phyloP scores from a whole-genome alignment of 2,329 filamentous ascomycete species.

The Aspergillus fischeri region DNA sequence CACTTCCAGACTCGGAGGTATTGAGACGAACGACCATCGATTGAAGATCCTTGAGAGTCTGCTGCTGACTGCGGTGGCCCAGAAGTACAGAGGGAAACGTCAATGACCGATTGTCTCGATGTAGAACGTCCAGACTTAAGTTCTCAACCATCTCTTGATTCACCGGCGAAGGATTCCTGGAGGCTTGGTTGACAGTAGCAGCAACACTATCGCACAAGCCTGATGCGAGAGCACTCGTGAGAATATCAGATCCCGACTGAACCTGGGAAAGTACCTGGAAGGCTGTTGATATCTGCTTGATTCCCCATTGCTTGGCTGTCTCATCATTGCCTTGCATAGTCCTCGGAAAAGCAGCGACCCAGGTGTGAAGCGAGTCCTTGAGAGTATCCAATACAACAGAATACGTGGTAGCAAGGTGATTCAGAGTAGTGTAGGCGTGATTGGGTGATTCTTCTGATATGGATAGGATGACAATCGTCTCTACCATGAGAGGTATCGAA shows the following conservation, averaged over 20 bases:
- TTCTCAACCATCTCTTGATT: constrained; percentile 13
- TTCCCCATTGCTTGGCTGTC: constrained; percentile 64
- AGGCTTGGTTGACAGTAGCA: constrained; percentile 40
- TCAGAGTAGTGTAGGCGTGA: constrained; percentile 44
- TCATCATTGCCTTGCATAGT: constrained; percentile 83
- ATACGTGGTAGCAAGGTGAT: constrained; percentile 61
- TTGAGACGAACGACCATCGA: constrained; percentile 55
- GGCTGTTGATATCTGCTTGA: constrained; percentile 72
- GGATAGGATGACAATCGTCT: constrained; percentile 71
- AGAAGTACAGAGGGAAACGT: constrained; percentile 61
- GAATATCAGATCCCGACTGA: constrained; percentile 44
- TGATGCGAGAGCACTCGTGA: constrained; percentile 32
- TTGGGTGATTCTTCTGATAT: constrained; percentile 44
- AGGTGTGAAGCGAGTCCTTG: constrained; percentile 70
- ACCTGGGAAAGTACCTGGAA: constrained; percentile 63
- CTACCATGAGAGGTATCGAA: constrained; percentile 67
- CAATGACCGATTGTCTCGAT: constrained; percentile 17
- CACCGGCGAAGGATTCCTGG: constrained; percentile 27
- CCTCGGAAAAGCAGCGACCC: constrained; percentile 75
- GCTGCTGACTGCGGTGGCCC: constrained; percentile 61
- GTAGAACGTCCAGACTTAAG: constrained; percentile 27
- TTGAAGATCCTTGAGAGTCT: constrained; percentile 60
- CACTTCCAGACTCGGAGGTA: constrained; percentile 38
- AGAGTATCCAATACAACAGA: constrained; percentile 59
- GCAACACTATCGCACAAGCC: constrained; percentile 72